A percentile compares a stretch with the other conserved stretches of the same genome.
These are phyloP conservation scores for Agastache rugosa DNA, from an alignment of 257 asterid species.

Conservation along the genomic window DNA sequence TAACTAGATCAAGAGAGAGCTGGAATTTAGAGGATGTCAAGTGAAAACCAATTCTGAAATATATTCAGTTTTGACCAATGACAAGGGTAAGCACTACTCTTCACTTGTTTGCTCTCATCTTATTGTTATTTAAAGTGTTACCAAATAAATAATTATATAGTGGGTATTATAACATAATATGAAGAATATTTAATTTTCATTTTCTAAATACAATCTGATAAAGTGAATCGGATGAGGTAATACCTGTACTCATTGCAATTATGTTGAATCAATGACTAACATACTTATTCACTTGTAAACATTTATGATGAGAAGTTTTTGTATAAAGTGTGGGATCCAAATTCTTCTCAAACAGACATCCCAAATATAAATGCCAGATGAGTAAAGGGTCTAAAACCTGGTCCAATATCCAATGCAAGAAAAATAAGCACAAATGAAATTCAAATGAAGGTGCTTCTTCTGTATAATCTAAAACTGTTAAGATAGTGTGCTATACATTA, in stretches of 20 bases:
- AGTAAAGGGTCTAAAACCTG: too few species aligned
- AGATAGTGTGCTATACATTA: neutral
- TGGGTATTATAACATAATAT: too few species aligned
- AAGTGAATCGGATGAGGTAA: too few species aligned
- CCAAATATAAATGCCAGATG: neutral
- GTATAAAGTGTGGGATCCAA: neutral
- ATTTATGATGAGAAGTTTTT: neutral
- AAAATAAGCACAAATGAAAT: too few species aligned
- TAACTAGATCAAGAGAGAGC: conserved; percentile 57
- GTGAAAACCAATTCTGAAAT: conserved; percentile 42
- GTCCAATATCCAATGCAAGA: too few species aligned
- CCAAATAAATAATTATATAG: neutral
- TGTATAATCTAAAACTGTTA: neutral
- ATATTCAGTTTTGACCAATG: neutral
- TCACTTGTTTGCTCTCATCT: neutral
- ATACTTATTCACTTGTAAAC: neutral
- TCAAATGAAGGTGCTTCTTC: too few species aligned
- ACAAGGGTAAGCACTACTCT: conserved; percentile 47
- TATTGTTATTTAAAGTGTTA: neutral
- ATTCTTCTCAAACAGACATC: neutral
- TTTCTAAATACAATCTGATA: neutral
- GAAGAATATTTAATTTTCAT: too few species aligned
- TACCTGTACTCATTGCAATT: too few species aligned
- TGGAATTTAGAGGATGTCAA: conserved; percentile 64
- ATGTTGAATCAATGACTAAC: neutral